A percentile compares a stretch with the other conserved stretches of the same genome.
phyloP scores from a whole-genome alignment of 2,329 filamentous ascomycete species.

The Laburnicola sp. region DNA sequence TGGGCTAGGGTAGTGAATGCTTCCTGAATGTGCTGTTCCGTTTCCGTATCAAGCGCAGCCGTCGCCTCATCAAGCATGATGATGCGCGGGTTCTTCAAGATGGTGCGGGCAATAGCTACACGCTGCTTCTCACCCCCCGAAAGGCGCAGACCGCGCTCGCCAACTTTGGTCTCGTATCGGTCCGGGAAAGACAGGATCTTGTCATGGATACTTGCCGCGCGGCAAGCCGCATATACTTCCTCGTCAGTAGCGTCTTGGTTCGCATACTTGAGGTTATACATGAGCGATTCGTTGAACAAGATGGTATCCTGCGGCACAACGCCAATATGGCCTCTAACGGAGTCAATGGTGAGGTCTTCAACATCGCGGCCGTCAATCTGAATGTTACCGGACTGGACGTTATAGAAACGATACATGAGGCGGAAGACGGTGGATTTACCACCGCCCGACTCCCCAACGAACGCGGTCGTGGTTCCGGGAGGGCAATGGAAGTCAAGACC shows the following conservation, averaged over 20 bases:
- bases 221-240: conserved; percentile 61
- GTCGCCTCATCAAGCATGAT: conserved; percentile 78
- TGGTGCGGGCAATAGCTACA: conserved; percentile 69
- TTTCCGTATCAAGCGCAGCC: conserved; percentile 55
- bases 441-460: conserved; percentile 94
- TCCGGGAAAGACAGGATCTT: conserved; percentile 60
- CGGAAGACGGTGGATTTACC: conserved; percentile 97
- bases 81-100: conserved; percentile 75
- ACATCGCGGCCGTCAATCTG: conserved; percentile 81
- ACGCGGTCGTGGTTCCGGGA: conserved; percentile 90
- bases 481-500: conserved; percentile 82
- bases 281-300: conserved; percentile 63
- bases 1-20: conserved; percentile 40
- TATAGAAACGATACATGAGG: conserved; percentile 95
- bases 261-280: conserved; percentile 65
- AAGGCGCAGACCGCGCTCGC: conserved; percentile 44
- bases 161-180: conserved; percentile 32
- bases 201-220: conserved; percentile 62
- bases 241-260: conserved; percentile 59
- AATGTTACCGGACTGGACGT: conserved; percentile 76
- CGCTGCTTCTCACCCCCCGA: conserved; percentile 67
- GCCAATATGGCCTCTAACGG: no score
- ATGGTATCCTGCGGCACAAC: conserved; percentile 66
- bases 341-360: no score
- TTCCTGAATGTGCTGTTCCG: conserved; percentile 58